Evolutionary conservation across 2,329 filamentous ascomycete species (phyloP).

Genomic region (Scortechinia acanthostroma): DNA sequence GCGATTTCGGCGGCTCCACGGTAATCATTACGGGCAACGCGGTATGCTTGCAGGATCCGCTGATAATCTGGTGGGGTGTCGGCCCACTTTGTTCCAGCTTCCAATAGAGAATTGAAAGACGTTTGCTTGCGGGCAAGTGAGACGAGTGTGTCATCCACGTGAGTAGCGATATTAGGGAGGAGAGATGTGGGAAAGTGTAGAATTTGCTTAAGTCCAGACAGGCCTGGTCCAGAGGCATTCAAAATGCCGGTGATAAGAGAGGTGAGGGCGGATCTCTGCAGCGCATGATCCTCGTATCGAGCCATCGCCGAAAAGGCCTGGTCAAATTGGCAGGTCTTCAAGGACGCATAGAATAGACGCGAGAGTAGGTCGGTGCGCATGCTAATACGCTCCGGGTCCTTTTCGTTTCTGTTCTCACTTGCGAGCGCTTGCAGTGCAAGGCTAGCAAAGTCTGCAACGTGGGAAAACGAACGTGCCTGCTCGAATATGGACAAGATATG

Average conservation of each 20-base stretch:
- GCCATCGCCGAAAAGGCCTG: constrained; percentile 47
- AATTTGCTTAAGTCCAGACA: constrained; percentile 21
- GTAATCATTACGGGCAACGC: constrained; percentile 48
- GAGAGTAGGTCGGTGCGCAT: constrained; percentile 38
- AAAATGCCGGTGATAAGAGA: constrained; percentile 20
- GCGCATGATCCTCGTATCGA: constrained; percentile 37
- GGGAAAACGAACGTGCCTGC: constrained; percentile 39
- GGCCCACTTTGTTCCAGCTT: neutral
- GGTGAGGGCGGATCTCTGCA: constrained; percentile 41
- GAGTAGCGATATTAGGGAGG: constrained; percentile 33
- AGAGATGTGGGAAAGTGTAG: constrained; percentile 39
- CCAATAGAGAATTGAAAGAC: constrained; percentile 17
- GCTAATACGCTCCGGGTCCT: constrained; percentile 16
- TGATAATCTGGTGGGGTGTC: constrained; percentile 36
- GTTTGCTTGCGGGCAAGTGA: constrained; percentile 41
- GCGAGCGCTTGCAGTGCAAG: constrained; percentile 35
- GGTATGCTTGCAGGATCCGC: constrained; percentile 52
- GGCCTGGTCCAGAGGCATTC: neutral
- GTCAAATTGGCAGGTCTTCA: constrained; percentile 45
- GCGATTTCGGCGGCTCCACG: constrained; percentile 31
- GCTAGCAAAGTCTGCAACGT: constrained; percentile 49
- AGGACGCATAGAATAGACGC: constrained; percentile 47
- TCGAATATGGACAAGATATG: constrained; percentile 53
- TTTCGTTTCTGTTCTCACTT: constrained; percentile 16
- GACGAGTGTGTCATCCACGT: constrained; percentile 43